Evolutionary conservation across 2,329 filamentous ascomycete genomes (phyloP).

Genomic region (Cercospora nicotianae): DNA sequence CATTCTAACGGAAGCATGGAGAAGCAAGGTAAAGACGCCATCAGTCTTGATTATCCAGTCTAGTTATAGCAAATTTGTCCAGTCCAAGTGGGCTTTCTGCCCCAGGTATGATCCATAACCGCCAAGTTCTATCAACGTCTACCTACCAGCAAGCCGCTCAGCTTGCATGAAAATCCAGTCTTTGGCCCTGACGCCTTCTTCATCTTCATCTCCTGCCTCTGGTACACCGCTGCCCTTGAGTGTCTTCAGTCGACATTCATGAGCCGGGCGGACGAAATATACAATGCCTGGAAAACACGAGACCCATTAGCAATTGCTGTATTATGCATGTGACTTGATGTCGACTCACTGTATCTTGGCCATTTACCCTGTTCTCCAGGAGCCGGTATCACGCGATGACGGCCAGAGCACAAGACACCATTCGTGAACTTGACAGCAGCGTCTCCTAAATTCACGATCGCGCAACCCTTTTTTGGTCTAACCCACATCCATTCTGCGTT

Average conservation of each 20-base stretch:
- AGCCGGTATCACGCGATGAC: slow-evolving; percentile 54
- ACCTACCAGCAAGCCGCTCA: slow-evolving; percentile 35
- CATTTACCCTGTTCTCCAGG: slow-evolving; percentile 50
- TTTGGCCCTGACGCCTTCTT: slow-evolving; percentile 41
- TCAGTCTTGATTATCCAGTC: background rate
- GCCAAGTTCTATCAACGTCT: background rate
- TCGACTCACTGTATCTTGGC: slow-evolving; percentile 47
- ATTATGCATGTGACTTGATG: background rate
- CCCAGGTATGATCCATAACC: background rate
- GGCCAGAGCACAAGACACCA: slow-evolving; percentile 44
- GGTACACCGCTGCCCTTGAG: slow-evolving; percentile 38
- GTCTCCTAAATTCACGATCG: slow-evolving; percentile 52
- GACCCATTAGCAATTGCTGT: background rate
- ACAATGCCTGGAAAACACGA: slow-evolving; percentile 41
- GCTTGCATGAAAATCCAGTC: slow-evolving; percentile 47
- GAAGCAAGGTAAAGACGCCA: background rate
- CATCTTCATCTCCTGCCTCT: slow-evolving; percentile 35
- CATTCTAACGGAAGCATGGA: no score
- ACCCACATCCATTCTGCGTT: slow-evolving; percentile 54
- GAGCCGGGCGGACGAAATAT: slow-evolving; percentile 56
- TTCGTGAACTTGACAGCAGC: slow-evolving; percentile 50
- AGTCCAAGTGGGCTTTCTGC: background rate
- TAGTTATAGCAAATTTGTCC: no score
- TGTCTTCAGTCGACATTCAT: slow-evolving; percentile 48
- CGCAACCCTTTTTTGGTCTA: slow-evolving; percentile 50